phyloP scores from a whole-genome alignment of 176 grass and related monocot species.

The Secale cereale region DNA sequence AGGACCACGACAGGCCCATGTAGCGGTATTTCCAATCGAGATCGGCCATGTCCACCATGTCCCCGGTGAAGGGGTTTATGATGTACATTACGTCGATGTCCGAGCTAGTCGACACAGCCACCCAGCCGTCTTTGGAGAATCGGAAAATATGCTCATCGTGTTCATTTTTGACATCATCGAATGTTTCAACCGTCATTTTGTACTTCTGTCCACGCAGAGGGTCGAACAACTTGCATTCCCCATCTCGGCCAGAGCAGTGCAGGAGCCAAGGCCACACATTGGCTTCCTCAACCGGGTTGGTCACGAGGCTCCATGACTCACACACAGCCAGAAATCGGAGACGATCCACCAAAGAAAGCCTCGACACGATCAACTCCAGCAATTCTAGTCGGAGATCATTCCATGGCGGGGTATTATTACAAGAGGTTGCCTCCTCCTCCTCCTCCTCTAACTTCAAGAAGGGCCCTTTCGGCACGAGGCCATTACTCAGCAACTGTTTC shows the following conservation, averaged over 20 bases:
- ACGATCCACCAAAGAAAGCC: not conserved
- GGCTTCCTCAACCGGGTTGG: not conserved
- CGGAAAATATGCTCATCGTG: not conserved
- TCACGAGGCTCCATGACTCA: not conserved
- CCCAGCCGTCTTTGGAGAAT: not conserved
- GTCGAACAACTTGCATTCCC: not conserved
- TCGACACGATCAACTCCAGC: too few species aligned
- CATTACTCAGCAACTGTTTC: not conserved
- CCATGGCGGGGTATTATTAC: not conserved
- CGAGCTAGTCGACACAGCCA: not conserved
- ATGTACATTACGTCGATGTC: not conserved
- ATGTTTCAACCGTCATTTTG: not conserved
- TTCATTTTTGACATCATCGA: not conserved
- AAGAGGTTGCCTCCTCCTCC: not conserved
- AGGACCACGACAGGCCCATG: not conserved
- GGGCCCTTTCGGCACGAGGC: not conserved
- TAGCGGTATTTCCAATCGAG: not conserved
- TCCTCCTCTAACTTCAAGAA: not conserved
- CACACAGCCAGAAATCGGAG: not conserved
- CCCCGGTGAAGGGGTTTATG: not conserved
- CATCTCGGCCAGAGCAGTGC: not conserved
- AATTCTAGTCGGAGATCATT: not conserved
- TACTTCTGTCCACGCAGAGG: not conserved
- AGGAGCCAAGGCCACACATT: not conserved
- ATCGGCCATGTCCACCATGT: not conserved